These are phyloP conservation scores for Talaromyces islandicus DNA, from an alignment of 2,329 filamentous ascomycete genomes.

Conservation along the genomic window DNA sequence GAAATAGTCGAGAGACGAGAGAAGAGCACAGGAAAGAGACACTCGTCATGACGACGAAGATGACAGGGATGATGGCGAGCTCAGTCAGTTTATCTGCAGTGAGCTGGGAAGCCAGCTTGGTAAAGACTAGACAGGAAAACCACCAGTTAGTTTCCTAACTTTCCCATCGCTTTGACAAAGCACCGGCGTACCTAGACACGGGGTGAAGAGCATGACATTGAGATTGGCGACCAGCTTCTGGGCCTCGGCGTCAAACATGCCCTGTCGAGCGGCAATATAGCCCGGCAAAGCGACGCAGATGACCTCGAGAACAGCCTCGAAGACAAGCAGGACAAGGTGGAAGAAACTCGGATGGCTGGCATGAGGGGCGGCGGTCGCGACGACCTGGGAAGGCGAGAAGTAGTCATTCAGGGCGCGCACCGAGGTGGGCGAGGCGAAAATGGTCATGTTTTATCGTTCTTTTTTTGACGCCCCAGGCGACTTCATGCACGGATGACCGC, in stretches of 20 bases:
- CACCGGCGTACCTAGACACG: conserved; percentile 71
- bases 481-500: background rate
- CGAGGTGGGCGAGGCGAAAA: conserved; percentile 46
- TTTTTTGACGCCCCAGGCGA: background rate
- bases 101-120: conserved; percentile 89
- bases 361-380: conserved; percentile 18
- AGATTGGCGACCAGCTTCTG: conserved; percentile 96
- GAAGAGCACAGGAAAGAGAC: conserved; percentile 77
- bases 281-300: conserved; percentile 92
- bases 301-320: conserved; percentile 90
- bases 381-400: conserved; percentile 11
- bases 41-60: conserved; percentile 81
- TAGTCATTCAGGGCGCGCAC: conserved; percentile 32
- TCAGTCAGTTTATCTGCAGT: conserved; percentile 86
- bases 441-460: conserved; percentile 13
- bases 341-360: conserved; percentile 44
- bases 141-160: background rate
- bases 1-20: conserved; percentile 65
- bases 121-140: conserved; percentile 64
- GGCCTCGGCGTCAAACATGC: conserved; percentile 90
- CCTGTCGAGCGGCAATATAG: conserved; percentile 82
- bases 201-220: conserved; percentile 94
- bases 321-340: conserved; percentile 73
- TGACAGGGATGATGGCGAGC: conserved; percentile 88
- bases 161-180: background rate